Conservation (phyloP, 2,329 filamentous ascomycete species). For the Aquanectria penicillioides region DNA sequence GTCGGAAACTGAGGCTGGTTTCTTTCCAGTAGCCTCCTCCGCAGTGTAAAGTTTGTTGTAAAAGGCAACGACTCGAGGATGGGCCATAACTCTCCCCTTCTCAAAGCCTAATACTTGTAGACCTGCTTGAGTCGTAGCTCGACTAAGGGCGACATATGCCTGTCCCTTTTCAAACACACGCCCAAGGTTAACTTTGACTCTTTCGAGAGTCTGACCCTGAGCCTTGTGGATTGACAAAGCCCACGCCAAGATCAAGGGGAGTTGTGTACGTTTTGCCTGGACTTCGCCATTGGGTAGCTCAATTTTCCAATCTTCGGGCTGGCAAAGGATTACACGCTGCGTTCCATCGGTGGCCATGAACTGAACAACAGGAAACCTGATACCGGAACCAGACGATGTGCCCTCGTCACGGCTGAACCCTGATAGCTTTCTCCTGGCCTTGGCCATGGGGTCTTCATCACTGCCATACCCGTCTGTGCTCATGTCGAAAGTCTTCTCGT, state of each 20-base stretch:
- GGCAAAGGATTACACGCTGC: constrained; percentile 72
- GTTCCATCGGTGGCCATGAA: constrained; percentile 84
- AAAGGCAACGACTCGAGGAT: constrained; percentile 85
- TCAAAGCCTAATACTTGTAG: constrained; percentile 91
- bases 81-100: constrained; percentile 91
- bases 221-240: constrained; percentile 98
- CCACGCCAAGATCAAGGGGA: constrained; percentile 95
- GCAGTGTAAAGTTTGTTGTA: constrained; percentile 85
- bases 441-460: constrained; percentile 54
- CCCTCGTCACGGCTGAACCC: constrained; percentile 53
- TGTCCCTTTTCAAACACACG: constrained; percentile 97
- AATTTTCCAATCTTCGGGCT: constrained; percentile 93
- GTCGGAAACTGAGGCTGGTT: constrained; percentile 49
- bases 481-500: constrained; percentile 52
- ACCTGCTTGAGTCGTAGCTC: constrained; percentile 87
- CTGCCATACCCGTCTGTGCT: constrained; percentile 50
- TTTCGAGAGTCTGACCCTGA: constrained; percentile 91
- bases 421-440: constrained; percentile 67
- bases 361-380: constrained; percentile 83
- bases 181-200: constrained; percentile 93
- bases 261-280: constrained; percentile 83
- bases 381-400: constrained; percentile 53
- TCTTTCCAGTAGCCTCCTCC: constrained; percentile 59
- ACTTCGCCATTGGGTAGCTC: constrained; percentile 96
- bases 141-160: constrained; percentile 94